Conservation (phyloP, 129 eudicot species). For the Tanacetum coccineum region DNA sequence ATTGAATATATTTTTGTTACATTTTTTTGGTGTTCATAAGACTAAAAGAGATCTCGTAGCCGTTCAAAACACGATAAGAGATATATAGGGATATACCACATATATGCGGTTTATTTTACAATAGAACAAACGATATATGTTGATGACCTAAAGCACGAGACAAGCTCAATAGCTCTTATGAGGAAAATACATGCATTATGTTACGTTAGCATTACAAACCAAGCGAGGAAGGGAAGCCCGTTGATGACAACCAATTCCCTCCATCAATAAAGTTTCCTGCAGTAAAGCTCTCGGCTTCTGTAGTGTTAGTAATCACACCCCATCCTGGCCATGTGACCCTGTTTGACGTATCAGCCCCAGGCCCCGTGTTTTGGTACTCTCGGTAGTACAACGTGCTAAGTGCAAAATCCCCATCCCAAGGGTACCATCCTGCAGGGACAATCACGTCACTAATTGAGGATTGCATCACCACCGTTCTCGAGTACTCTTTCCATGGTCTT, state of each 20-base stretch:
- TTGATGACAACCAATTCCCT: conserved; percentile 42
- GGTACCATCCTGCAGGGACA: conserved; percentile 58
- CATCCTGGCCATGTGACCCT: conserved; percentile 58
- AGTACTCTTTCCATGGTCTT: conserved; percentile 50
- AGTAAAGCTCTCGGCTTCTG: conserved; percentile 40
- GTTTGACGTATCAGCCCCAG: conserved; percentile 44
- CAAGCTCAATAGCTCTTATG: no score
- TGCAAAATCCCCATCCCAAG: conserved; percentile 44
- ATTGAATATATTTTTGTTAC: no score
- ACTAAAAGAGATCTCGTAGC: no score
- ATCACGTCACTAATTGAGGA: conserved; percentile 47
- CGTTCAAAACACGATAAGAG: no score
- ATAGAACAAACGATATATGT: no score
- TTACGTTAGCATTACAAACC: background rate
- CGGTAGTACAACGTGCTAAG: conserved; percentile 39
- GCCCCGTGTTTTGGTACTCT: conserved; percentile 52
- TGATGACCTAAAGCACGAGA: no score
- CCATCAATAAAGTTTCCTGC: conserved; percentile 43
- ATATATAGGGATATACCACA: no score
- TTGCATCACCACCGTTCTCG: conserved; percentile 51
- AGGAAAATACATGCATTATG: no score
- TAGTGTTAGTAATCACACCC: conserved; percentile 33
- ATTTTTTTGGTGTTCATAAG: no score
- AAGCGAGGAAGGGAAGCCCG: conserved; percentile 29
- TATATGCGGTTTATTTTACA: no score